These are phyloP conservation scores for Diphasiastrum complanatum DNA, from an alignment of 83 land plant genomes.

Conservation along the genomic window DNA sequence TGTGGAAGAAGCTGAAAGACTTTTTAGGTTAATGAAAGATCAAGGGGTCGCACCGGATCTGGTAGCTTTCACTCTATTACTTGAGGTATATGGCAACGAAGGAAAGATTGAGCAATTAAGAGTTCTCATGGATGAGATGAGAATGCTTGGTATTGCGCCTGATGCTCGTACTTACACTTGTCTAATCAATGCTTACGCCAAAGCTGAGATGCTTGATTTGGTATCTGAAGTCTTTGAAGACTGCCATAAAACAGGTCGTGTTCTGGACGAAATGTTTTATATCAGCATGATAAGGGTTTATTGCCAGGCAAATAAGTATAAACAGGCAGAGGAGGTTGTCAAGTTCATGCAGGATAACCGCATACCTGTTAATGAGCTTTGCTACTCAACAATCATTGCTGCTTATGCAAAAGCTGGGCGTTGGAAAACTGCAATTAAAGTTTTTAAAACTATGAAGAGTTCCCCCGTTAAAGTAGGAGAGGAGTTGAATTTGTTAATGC, in stretches of 20 bases:
- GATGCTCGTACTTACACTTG: constrained; percentile 41
- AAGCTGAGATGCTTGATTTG: constrained; percentile 33
- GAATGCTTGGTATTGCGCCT: constrained; percentile 16
- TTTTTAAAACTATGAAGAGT: too few relatives aligned
- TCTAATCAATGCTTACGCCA: constrained; percentile 49
- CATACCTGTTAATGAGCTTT: too few relatives aligned
- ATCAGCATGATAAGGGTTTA: too few relatives aligned
- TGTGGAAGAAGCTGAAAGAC: neutral
- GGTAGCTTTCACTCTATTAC: constrained; percentile 32
- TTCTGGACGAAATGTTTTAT: constrained; percentile 44
- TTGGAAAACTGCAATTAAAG: too few relatives aligned
- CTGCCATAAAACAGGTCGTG: constrained; percentile 32
- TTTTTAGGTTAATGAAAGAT: constrained; percentile 21
- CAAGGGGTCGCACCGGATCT: constrained; percentile 15
- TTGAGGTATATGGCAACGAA: constrained; percentile 47
- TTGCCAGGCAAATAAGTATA: too few relatives aligned
- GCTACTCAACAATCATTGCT: too few relatives aligned
- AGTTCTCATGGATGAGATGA: constrained; percentile 42
- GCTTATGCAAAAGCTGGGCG: too few relatives aligned
- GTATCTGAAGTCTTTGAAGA: constrained; percentile 41
- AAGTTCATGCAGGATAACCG: too few relatives aligned
- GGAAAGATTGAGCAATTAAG: constrained; percentile 42
- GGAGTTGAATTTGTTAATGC: too few relatives aligned
- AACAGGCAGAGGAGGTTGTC: too few relatives aligned
- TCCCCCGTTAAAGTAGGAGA: too few relatives aligned